Percentiles rank a stretch among this genome's conserved stretches.
Conservation (phyloP, 306 rosid species). For the Cicer judaicum region DNA sequence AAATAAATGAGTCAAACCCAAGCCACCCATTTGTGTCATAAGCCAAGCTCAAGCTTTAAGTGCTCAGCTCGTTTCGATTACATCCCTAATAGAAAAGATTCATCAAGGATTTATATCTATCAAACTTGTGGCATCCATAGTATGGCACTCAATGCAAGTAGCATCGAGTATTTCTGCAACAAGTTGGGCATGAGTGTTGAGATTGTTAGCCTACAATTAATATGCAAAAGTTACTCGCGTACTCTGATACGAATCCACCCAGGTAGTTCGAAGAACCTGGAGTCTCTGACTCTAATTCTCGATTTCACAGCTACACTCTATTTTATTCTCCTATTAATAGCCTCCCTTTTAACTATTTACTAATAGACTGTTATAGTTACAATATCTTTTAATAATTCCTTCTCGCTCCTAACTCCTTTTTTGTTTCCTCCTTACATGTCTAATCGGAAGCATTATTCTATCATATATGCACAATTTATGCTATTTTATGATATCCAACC, state of each 20-base stretch:
- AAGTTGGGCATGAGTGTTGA: background rate
- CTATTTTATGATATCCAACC: conserved; percentile 22
- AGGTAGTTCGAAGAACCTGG: background rate
- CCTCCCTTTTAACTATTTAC: background rate
- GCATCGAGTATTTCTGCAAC: background rate
- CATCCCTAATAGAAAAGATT: background rate
- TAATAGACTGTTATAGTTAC: conserved; percentile 1
- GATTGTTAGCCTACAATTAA: background rate
- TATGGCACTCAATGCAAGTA: background rate
- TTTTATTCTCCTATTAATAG: background rate
- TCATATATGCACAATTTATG: conserved; percentile 4
- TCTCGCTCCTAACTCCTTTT: background rate
- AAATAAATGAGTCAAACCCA: too few species aligned
- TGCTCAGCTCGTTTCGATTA: background rate
- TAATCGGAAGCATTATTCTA: background rate
- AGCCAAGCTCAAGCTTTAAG: background rate
- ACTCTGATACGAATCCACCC: background rate
- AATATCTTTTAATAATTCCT: background rate
- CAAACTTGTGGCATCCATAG: background rate
- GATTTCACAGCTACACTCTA: background rate
- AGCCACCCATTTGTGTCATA: too few species aligned
- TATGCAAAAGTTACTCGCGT: background rate
- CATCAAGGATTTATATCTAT: background rate
- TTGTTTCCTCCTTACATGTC: background rate
- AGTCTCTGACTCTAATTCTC: background rate